phyloP scores from a whole-genome alignment of 1,284 basidiomycete species.

The Ustilago loliicola region DNA sequence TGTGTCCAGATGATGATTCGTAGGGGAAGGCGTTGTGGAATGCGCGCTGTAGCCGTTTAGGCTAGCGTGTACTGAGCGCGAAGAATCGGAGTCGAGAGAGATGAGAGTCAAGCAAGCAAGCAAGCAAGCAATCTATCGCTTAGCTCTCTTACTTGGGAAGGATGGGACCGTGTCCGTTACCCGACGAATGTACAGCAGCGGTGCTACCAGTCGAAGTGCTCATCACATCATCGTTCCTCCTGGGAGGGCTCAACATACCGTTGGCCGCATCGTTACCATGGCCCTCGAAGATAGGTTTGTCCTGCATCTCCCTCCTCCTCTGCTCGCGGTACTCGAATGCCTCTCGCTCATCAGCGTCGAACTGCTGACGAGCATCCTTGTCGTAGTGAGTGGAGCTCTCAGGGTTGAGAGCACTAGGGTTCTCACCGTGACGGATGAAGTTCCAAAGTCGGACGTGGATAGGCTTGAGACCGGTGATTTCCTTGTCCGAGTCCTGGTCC shows the following conservation, averaged over 20 bases:
- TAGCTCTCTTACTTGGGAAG: constrained; percentile 32
- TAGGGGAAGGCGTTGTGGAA: too few relatives aligned
- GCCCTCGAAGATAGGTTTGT: constrained; percentile 39
- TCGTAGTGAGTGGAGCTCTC: constrained; percentile 43
- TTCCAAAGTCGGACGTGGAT: constrained; percentile 46
- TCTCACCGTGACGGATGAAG: constrained; percentile 33
- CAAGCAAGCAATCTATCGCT: too few relatives aligned
- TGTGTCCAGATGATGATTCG: too few relatives aligned
- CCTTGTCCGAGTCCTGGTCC: constrained; percentile 55
- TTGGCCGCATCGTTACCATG: constrained; percentile 17
- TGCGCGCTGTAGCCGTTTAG: too few relatives aligned
- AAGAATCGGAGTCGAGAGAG: neutral
- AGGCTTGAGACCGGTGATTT: constrained; percentile 47
- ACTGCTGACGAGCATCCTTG: constrained; percentile 22
- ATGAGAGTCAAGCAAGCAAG: too few relatives aligned
- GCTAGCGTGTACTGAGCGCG: constrained; percentile 2
- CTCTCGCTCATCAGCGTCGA: constrained; percentile 31
- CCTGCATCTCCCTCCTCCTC: constrained; percentile 23
- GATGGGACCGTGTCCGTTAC: constrained; percentile 18
- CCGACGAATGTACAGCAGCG: constrained; percentile 8
- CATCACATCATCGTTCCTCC: constrained; percentile 12
- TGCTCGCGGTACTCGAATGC: constrained; percentile 25
- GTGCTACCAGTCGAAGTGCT: constrained; percentile 22
- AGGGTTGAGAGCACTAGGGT: constrained; percentile 38
- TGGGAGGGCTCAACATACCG: constrained; percentile 4